These are phyloP conservation scores for Podila minutissima DNA, from an alignment of 192 early-diverging fungal species.

Conservation along the genomic window DNA sequence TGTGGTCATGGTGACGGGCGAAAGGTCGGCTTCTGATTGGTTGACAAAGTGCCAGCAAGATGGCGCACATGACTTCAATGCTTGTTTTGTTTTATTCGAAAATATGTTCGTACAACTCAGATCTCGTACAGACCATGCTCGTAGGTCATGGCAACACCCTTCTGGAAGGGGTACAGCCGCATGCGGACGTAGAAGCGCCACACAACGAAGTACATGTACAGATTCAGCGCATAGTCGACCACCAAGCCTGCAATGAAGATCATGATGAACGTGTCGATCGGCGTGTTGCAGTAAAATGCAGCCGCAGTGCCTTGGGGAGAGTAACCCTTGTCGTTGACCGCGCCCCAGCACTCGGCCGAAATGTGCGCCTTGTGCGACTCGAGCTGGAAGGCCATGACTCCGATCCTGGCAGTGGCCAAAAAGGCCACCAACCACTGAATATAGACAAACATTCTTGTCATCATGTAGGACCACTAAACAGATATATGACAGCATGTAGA, in stretches of 20 bases:
- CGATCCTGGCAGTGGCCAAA: constrained; percentile 28
- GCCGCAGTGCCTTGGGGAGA: constrained; percentile 37
- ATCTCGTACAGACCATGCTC: constrained; percentile 47
- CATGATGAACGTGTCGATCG: constrained; percentile 36
- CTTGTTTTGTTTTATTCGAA: not conserved
- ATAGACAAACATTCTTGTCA: constrained; percentile 46
- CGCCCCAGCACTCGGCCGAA: constrained; percentile 33
- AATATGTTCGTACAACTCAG: too few relatives aligned
- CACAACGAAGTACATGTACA: constrained; percentile 51
- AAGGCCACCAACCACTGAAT: constrained; percentile 40
- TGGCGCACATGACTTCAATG: not conserved
- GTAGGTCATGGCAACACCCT: constrained; percentile 20
- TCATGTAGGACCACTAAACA: constrained; percentile 47
- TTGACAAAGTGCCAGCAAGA: not conserved
- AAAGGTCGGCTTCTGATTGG: not conserved
- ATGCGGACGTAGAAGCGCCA: constrained; percentile 51
- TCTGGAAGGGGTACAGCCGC: constrained; percentile 47
- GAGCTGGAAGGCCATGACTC: constrained; percentile 46
- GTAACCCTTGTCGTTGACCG: constrained; percentile 43
- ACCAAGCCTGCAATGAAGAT: constrained; percentile 40
- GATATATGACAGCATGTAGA: not conserved
- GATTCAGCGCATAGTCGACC: constrained; percentile 39
- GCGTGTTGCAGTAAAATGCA: constrained; percentile 45
- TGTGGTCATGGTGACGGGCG: not conserved
- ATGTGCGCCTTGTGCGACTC: constrained; percentile 31